Evolutionary conservation across 2,329 filamentous ascomycete species (phyloP).

Genomic region (Clathrospora elynae): DNA sequence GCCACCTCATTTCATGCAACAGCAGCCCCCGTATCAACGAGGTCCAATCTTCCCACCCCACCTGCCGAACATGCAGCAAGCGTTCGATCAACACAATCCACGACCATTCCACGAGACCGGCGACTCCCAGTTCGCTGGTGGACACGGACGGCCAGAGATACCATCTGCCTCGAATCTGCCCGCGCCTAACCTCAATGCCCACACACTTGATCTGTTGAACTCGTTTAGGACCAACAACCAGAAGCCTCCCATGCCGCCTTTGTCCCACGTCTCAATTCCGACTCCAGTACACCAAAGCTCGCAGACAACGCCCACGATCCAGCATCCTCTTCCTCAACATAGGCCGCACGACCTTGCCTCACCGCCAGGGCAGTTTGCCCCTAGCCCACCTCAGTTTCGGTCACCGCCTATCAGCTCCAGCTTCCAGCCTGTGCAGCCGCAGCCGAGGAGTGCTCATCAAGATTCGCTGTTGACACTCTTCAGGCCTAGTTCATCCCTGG

Average conservation of each 20-base stretch:
- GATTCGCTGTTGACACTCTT: slow-evolving; percentile 55
- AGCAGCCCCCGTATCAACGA: slow-evolving; percentile 15
- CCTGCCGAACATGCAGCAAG: slow-evolving; percentile 30
- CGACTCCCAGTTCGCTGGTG: slow-evolving; percentile 39
- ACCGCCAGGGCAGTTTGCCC: slow-evolving; percentile 29
- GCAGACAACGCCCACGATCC: slow-evolving; percentile 31
- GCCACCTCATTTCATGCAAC: slow-evolving; percentile 26
- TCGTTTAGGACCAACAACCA: slow-evolving; percentile 57
- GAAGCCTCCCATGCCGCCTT: slow-evolving; percentile 21
- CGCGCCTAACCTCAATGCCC: slow-evolving; percentile 61
- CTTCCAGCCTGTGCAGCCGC: slow-evolving; percentile 40
- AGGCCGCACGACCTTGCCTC: slow-evolving; percentile 32
- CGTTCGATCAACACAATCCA: slow-evolving; percentile 20
- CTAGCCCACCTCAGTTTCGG: slow-evolving; percentile 37
- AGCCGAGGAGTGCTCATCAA: slow-evolving; percentile 51
- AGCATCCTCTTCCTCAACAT: slow-evolving; percentile 30
- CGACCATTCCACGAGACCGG: slow-evolving; percentile 29
- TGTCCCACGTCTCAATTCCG: slow-evolving; percentile 14
- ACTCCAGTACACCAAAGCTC: slow-evolving; percentile 22
- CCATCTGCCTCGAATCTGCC: slow-evolving; percentile 64
- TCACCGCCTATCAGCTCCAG: slow-evolving; percentile 33
- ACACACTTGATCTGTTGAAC: slow-evolving; percentile 63
- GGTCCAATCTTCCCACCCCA: slow-evolving; percentile 16
- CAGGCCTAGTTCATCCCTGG: slow-evolving; percentile 37
- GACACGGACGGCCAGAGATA: slow-evolving; percentile 51